Evolutionary conservation across 768 basidiomycete species (phyloP), one percentile per base, ranked within the genome.

Genomic region (Leccinellum rugosiceps): DNA sequence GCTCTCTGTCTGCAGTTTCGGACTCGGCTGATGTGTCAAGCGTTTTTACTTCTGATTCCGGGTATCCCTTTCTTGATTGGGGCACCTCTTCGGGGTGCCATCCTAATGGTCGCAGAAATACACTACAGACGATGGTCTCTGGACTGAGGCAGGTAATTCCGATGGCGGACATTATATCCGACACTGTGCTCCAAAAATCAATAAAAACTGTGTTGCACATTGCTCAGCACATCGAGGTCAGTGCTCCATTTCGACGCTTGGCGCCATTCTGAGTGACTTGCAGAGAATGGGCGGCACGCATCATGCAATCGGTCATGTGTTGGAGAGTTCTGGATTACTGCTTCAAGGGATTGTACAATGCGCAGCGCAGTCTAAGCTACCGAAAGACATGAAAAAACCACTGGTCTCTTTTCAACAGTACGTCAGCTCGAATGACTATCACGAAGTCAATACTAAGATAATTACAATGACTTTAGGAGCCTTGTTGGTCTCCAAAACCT

Each of bases 301-400:
- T 30, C 64, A 65, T 30, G 32, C 46, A n/a, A 63, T 59, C 19
- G 21, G 11, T 13, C 57, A 62, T 28, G 54, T 64, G 13, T 17
- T 64, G 8, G 60, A 65, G 34, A 23, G 32, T 15, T 58, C 63
- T 21, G 64, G 57, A 10, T 58, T 54, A 52, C 13, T 64, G 13
- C 60, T 64, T 7, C 43, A 65, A 0, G 59, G 54, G 15, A 65
- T 62, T 6, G 38, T 49, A 0, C 52, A 28, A 31, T 45, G 44
- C 14, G 54, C 30, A 13, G 28, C 28, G 41, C 8, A 13, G 13
- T 43, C 43, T 4, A 26, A 43, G 13, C 2, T 63, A 1, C 34
- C 60, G 13, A 48, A 0, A 15, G 48, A 50, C 44, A 63, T 52
- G 55, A 63, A 31, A 7, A 55, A 8, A 49, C 8, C 47, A 3